These are phyloP conservation scores for Candida krabiensis DNA, from an alignment of 805 yeast species.

Conservation along the genomic window DNA sequence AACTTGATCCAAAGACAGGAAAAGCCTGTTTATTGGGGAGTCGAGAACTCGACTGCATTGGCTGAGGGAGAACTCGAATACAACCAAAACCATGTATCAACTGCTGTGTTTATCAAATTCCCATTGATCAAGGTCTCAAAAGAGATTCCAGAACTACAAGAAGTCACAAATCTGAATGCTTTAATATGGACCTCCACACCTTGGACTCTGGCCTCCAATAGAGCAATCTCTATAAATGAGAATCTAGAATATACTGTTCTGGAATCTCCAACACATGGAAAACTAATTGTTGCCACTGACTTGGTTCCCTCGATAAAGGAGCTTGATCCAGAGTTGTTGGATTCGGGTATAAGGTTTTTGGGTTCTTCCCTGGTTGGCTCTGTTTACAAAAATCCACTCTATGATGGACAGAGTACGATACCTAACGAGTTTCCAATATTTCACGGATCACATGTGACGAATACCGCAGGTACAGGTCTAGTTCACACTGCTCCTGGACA, in stretches of 20 bases:
- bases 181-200: slow-evolving; percentile 98
- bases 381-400: slow-evolving; percentile 58
- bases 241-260: slow-evolving; percentile 58
- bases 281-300: slow-evolving; percentile 56
- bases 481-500: slow-evolving; percentile 99
- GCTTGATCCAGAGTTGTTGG: slow-evolving; percentile 27
- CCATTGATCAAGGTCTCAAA: slow-evolving; percentile 41
- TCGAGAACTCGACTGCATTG: slow-evolving; percentile 88
- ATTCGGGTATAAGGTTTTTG: slow-evolving; percentile 30
- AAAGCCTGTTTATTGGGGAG: slow-evolving; percentile 97
- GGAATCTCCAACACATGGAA: slow-evolving; percentile 35
- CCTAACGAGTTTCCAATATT: slow-evolving; percentile 53
- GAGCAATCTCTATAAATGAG: slow-evolving; percentile 73
- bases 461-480: slow-evolving; percentile 85
- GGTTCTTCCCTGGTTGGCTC: slow-evolving; percentile 44
- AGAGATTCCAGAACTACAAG: slow-evolving; percentile 20
- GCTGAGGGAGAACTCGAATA: slow-evolving; percentile 97
- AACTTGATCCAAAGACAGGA: slow-evolving; percentile 79
- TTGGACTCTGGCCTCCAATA: slow-evolving; percentile 91
- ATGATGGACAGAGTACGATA: slow-evolving; percentile 19
- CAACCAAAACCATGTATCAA: slow-evolving; percentile 65
- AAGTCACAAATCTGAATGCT: slow-evolving; percentile 26
- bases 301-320: slow-evolving; percentile 41
- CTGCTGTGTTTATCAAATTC: slow-evolving; percentile 67
- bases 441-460: slow-evolving; percentile 80